phyloP scores from a whole-genome alignment of 495 filamentous ascomycete species.

The Evansstolkia leycettana region DNA sequence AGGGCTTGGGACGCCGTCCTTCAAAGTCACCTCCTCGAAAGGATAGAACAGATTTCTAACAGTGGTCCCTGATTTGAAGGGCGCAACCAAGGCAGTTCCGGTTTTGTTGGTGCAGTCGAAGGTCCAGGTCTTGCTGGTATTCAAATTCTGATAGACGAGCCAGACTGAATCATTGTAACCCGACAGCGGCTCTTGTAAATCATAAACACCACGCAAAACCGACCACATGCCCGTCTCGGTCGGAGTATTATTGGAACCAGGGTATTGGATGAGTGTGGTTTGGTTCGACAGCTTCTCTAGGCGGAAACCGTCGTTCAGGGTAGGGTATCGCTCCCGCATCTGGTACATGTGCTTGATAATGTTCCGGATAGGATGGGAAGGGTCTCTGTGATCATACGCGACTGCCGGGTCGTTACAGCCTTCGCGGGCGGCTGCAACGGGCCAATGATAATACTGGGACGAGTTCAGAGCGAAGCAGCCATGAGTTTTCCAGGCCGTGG shows the following conservation, averaged over 20 bases:
- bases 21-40: slow-evolving; percentile 42
- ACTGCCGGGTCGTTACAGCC: slow-evolving; percentile 49
- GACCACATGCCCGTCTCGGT: slow-evolving; percentile 63
- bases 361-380: slow-evolving; percentile 52
- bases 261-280: slow-evolving; percentile 37
- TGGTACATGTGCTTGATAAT: slow-evolving; percentile 57
- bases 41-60: slow-evolving; percentile 61
- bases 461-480: slow-evolving; percentile 50
- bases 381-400: slow-evolving; percentile 57
- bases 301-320: slow-evolving; percentile 52
- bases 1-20: slow-evolving; percentile 31
- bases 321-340: slow-evolving; percentile 44
- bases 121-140: slow-evolving; percentile 40
- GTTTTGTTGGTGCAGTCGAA: slow-evolving; percentile 46
- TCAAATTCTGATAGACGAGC: slow-evolving; percentile 56
- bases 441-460: slow-evolving; percentile 47
- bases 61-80: slow-evolving; percentile 41
- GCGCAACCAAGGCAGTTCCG: slow-evolving; percentile 40
- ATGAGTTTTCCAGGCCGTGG: slow-evolving; percentile 56
- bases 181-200: slow-evolving; percentile 39
- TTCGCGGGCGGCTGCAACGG: slow-evolving; percentile 37
- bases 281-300: slow-evolving; percentile 50
- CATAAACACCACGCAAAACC: slow-evolving; percentile 38
- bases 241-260: slow-evolving; percentile 38
- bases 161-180: slow-evolving; percentile 46